Base-by-base conservation (phyloP, 139 green algal genomes). In the Edaphochlamys debaryana region DNA sequence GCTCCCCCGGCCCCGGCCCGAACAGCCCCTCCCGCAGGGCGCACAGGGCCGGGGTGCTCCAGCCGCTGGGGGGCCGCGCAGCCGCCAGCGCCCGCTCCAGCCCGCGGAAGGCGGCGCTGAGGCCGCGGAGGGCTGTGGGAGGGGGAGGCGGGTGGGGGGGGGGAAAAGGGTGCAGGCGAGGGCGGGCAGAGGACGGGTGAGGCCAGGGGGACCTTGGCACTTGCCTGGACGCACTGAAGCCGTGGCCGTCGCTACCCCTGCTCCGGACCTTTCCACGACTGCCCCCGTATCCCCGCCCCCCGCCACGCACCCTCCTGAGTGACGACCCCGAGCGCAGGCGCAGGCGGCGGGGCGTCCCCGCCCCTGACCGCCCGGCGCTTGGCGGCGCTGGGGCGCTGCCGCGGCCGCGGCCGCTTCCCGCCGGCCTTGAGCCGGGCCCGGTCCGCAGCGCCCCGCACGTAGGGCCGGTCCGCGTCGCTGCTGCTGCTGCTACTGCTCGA, bases 1-100 rank as follows among this genome's bases (percentile, higher is more conserved):
- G 45, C 45, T 54, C 45, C 45, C 13, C 45, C 11, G 45, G 45
- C 45, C 45, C 45, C 62, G 41, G 27, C 7, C 42, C 66, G 3
- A 77, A 45, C 36, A 84, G 66, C 1, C 36, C 19, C 15, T 23
- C 27, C 6, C 66, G 34, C 50, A 84, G 64, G 11, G 7, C 1
- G 11, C n/a, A 4, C 36, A 84, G 78, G 9, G 78, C 36, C 27
- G 54, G 66, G 9, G 25, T 4, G 78, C 30, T 76, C 78, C 78
- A 84, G 25, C 78, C 78, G 36, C 36, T 15, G 19, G 34, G 17
- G 23, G 78, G 78, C 2, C 78, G 78, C 13, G 78, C 78, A 13
- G 36, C 22, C 13, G 36, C 11, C 36, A 84, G 78, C 0, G 78
- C 78, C 3, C 34, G 45, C 64, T 75, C 66, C 19, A 84, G 27